Base-by-base conservation (phyloP, 1,284 basidiomycete genomes). In the Meripilus lineatus region DNA sequence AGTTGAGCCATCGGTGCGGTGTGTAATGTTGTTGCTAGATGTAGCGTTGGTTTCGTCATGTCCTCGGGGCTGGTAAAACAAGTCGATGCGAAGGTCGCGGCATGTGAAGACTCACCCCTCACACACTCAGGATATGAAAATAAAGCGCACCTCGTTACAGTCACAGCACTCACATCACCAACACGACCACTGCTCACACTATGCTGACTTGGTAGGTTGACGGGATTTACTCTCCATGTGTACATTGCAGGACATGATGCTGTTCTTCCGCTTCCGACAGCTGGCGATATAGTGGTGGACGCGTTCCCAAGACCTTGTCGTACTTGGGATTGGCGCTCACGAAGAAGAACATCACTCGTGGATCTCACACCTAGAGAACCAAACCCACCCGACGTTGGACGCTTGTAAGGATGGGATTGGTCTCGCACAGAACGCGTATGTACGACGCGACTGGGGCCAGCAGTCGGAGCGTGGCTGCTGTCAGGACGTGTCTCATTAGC, bases 351-450 rank as follows among this genome's bases (percentile, higher is more conserved):
- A 34, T 40, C 50, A 39, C 46, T 43, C 37, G 20, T 51, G 45
- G 51, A 42, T 49, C 50, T 56, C 53, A 53, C 47, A 50, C 43
- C 44, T 42, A 10, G 28, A 15, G 47, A 30, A 15, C 38, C 42
- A 35, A 30, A 15, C 43, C 46, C 49, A 42, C 46, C 48, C 34
- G 56, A 52, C 42, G 51, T 50, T 11, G 57, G 55, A 18, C 59
- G 59, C 35, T 50, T 53, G 45, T 63, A 63, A 38, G 61, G 61
- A 45, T 63, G 59, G 32, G 54, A 50, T 32, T 43, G 25, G 45
- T 56, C 53, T 44, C 43, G 42, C 34, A 49, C 46, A 43, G 47
- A 28, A 28, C 53, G 55, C 37, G 47, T 44, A 47, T 50, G 56
- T 38, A 54, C 52, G 14, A 55, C 50, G 34, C 56, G 55, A 28